These are phyloP conservation scores for Kalmusia sp. DNA, from an alignment of 2,329 filamentous ascomycete species.

Conservation along the genomic window DNA sequence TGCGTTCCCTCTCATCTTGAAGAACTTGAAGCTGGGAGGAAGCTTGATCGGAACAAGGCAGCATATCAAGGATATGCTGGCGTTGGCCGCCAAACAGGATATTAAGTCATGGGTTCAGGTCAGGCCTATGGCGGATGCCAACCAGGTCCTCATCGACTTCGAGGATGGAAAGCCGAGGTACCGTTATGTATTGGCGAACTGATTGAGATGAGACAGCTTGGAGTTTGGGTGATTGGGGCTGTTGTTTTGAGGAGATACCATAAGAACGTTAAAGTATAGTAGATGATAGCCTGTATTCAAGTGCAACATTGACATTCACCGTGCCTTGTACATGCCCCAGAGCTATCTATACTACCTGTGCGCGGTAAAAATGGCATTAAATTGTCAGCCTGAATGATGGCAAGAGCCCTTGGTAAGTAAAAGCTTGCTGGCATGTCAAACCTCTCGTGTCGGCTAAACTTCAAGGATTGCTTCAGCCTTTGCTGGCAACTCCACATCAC, in stretches of 20 bases:
- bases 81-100: constrained; percentile 64
- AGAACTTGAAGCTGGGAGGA: constrained; percentile 32
- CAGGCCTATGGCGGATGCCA: constrained; percentile 60
- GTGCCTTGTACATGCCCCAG: no score
- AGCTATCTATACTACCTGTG: no score
- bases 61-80: constrained; percentile 51
- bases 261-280: background rate
- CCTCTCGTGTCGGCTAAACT: no score
- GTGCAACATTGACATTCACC: no score
- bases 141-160: constrained; percentile 65
- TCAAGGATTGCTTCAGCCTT: no score
- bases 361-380: no score
- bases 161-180: constrained; percentile 61
- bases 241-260: background rate
- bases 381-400: no score
- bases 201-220: background rate
- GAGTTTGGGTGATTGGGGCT: background rate
- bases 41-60: constrained; percentile 29
- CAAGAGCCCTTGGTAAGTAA: no score
- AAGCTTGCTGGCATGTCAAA: no score
- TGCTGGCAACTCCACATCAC: no score
- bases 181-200: constrained; percentile 41
- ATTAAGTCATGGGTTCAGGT: constrained; percentile 69
- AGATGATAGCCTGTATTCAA: background rate
- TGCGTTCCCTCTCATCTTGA: constrained; percentile 58